Evolutionary conservation across 257 asterid genomes (phyloP).

Genomic region (Capsicum baccatum): DNA sequence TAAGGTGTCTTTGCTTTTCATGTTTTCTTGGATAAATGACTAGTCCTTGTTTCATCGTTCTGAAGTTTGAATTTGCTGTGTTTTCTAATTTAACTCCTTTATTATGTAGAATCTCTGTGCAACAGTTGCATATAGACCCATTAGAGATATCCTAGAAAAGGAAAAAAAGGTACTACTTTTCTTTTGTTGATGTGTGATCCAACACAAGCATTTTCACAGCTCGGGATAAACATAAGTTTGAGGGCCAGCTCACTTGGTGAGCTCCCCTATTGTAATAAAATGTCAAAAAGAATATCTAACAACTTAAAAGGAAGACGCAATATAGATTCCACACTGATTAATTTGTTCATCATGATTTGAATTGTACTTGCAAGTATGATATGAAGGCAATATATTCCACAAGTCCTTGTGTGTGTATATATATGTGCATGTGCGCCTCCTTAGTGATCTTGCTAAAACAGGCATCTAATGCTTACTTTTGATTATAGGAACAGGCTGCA

Average conservation of each 20-base stretch:
- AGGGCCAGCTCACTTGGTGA: no score
- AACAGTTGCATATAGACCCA: conserved; percentile 91
- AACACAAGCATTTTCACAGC: no score
- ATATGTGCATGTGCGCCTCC: no score
- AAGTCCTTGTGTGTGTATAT: no score
- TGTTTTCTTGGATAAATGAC: background rate
- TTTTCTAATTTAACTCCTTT: background rate
- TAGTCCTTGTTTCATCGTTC: conserved; percentile 13
- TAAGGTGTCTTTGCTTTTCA: conserved; percentile 55
- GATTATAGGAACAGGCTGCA: conserved; percentile 70
- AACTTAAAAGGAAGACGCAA: background rate
- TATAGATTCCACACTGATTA: background rate
- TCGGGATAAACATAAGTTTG: no score
- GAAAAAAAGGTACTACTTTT: conserved; percentile 62
- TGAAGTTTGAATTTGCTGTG: conserved; percentile 8
- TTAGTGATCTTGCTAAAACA: background rate
- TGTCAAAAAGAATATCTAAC: background rate
- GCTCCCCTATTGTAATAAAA: no score
- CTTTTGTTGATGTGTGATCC: no score
- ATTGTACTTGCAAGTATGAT: background rate
- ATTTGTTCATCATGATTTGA: conserved; percentile 22
- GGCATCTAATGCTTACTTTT: conserved; percentile 26
- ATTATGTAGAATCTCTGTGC: conserved; percentile 79
- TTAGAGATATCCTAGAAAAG: conserved; percentile 79
- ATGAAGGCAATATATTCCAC: no score